Base-by-base conservation (phyloP, 257 asterid species). In the Nicotiana undulata region DNA sequence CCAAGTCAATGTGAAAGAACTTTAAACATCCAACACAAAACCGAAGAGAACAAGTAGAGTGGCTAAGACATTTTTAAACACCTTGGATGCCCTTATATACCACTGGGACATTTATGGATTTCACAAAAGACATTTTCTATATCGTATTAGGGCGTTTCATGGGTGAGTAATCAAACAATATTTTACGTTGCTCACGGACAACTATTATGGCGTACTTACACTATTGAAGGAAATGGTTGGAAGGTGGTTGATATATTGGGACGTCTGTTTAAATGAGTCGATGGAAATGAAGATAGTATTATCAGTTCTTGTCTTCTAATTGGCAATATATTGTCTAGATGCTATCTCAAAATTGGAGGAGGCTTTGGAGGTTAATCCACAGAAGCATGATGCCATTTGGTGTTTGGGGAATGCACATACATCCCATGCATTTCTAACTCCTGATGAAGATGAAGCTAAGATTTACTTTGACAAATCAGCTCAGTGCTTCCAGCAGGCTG, bases 361-460 rank as follows among this genome's bases (percentile, higher is more conserved):
- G 90, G 97, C 98, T 52, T 82, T 95, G 85, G 86, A 51, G 51
- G 78, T 95, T 77, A 86, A 93, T 80, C 94, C 99, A 1, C 82
- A 75, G 63, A 92, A 90, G 88, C 93, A 89, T 32, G 97, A 95
- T 44, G 87, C 97, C 0, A 86, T 93, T 59, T 95, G 99, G 99
- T 89, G 93, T 86, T 90, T 92, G 61, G 99, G 99, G 17, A 95
- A 95, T 86, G 99, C 98, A 58, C 85, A 92, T 68, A 93, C 97
- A 44, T 86, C 99, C 40, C 84, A 83, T 83, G 98, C 91, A 40
- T 92, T 93, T 85, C 76, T 91, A 86, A 89, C 85, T 84, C 93
- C 99, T 2, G 92, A 92, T 76, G 83, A 84, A 77, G 94, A 85
- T 15, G 96, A 90, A 82, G 98, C 99, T 34, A 88, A 61, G 79